A percentile compares a stretch with the other conserved stretches of the same genome.
These are phyloP conservation scores for Ilex asprella DNA, from an alignment of 257 asterid genomes.

Conservation along the genomic window DNA sequence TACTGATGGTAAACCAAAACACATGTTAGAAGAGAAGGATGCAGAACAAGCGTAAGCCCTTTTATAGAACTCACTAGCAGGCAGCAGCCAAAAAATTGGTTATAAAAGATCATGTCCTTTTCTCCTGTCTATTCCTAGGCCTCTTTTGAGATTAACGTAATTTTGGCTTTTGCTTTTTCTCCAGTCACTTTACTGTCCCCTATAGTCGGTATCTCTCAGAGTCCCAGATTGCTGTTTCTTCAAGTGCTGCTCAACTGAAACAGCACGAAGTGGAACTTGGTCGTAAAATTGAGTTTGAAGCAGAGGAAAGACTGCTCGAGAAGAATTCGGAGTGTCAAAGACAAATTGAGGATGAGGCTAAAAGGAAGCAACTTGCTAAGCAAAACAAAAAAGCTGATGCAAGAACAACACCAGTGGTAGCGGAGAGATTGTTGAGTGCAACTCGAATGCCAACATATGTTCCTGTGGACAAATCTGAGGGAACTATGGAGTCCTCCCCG, in stretches of 20 bases:
- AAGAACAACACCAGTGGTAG: conserved; percentile 23
- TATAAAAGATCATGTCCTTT: no score
- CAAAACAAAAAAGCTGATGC: conserved; percentile 38
- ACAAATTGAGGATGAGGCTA: conserved; percentile 89
- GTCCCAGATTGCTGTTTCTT: conserved; percentile 31
- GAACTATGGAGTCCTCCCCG: no score
- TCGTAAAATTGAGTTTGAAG: conserved; percentile 80
- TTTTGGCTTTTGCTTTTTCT: no score
- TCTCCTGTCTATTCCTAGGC: no score
- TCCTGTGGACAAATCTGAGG: no score
- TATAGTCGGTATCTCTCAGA: conserved; percentile 35
- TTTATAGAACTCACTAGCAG: conserved; percentile 40
- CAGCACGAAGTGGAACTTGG: conserved; percentile 62
- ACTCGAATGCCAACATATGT: no score
- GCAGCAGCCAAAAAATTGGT: no score
- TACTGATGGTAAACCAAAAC: no score
- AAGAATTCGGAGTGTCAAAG: conserved; percentile 75
- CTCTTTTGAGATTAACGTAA: no score
- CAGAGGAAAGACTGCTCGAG: conserved; percentile 57
- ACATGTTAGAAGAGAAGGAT: no score
- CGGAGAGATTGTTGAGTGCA: conserved; percentile 2
- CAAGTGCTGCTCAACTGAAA: conserved; percentile 35
- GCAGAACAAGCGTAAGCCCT: conserved; percentile 24
- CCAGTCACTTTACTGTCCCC: conserved; percentile 21
- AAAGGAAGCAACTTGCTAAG: conserved; percentile 79